phyloP scores from a whole-genome alignment of 306 rosid genomes.

The Cicer yamashitae region DNA sequence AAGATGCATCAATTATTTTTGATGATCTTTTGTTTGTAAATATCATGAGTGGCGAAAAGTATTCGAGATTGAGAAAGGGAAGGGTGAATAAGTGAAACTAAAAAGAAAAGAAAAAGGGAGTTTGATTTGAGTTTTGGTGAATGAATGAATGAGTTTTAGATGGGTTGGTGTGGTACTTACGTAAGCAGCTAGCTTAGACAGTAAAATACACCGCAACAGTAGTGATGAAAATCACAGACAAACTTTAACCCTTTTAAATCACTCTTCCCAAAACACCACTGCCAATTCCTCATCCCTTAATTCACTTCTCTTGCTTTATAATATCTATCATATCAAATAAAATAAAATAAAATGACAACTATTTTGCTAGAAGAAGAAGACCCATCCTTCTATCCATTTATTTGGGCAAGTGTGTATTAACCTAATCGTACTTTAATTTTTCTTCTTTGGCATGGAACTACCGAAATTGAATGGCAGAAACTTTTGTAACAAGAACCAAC shows the following conservation, averaged over 20 bases:
- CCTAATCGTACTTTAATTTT: slow-evolving; percentile 15
- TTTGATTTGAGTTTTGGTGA: background rate
- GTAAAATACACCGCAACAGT: slow-evolving; percentile 44
- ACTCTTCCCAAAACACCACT: slow-evolving; percentile 61
- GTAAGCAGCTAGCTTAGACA: background rate
- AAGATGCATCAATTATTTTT: no score
- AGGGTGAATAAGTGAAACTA: background rate
- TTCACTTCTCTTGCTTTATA: background rate
- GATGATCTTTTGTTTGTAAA: no score
- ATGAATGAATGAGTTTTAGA: slow-evolving; percentile 38
- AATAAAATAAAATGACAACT: background rate
- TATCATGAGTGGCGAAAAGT: background rate
- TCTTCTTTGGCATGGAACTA: slow-evolving; percentile 54
- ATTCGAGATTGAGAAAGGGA: background rate
- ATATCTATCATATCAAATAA: no score
- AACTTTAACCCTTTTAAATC: slow-evolving; percentile 53
- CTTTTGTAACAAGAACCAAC: slow-evolving; percentile 47
- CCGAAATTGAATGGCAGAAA: slow-evolving; percentile 58
- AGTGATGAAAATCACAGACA: slow-evolving; percentile 61
- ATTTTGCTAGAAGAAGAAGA: background rate
- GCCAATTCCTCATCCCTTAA: slow-evolving; percentile 45
- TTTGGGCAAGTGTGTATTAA: slow-evolving; percentile 41
- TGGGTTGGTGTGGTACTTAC: slow-evolving; percentile 20
- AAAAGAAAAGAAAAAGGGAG: slow-evolving; percentile 9
- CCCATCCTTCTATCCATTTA: background rate